These are phyloP conservation scores for Debaryomyces prosopidis DNA, from an alignment of 805 yeast species.

Conservation along the genomic window DNA sequence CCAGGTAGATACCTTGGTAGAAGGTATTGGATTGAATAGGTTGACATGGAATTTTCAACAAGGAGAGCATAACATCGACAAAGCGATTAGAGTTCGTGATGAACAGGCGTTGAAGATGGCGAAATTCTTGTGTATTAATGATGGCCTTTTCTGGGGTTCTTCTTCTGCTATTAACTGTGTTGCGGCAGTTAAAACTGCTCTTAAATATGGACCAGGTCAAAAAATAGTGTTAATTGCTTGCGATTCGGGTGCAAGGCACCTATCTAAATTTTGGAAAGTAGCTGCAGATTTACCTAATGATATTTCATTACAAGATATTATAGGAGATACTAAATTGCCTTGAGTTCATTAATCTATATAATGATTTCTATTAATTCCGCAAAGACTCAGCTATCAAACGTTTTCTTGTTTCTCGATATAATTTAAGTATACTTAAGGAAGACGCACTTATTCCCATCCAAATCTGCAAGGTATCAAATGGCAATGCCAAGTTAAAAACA, in stretches of 20 bases:
- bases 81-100: constrained; percentile 77
- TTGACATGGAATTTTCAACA: constrained; percentile 76
- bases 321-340: constrained; percentile 5
- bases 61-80: constrained; percentile 74
- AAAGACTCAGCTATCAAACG: constrained; percentile 1
- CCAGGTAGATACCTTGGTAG: constrained; percentile 93
- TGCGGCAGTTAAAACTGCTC: constrained; percentile 66
- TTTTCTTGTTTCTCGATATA: constrained; percentile 39
- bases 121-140: constrained; percentile 71
- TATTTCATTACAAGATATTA: constrained; percentile 36
- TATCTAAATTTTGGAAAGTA: constrained; percentile 88
- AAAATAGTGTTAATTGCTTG: constrained; percentile 83
- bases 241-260: constrained; percentile 87
- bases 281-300: constrained; percentile 45
- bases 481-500: constrained; percentile 35
- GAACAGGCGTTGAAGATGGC: constrained; percentile 88
- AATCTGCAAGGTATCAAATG: constrained; percentile 42
- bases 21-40: constrained; percentile 91
- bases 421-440: constrained; percentile 34
- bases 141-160: constrained; percentile 89
- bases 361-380: too few species aligned
- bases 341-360: too few species aligned
- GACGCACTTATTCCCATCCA: constrained; percentile 49
- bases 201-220: constrained; percentile 54
- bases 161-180: constrained; percentile 94